Conservation (phyloP, 192 early-diverging fungal species). For the Kickxella alabastrina region DNA sequence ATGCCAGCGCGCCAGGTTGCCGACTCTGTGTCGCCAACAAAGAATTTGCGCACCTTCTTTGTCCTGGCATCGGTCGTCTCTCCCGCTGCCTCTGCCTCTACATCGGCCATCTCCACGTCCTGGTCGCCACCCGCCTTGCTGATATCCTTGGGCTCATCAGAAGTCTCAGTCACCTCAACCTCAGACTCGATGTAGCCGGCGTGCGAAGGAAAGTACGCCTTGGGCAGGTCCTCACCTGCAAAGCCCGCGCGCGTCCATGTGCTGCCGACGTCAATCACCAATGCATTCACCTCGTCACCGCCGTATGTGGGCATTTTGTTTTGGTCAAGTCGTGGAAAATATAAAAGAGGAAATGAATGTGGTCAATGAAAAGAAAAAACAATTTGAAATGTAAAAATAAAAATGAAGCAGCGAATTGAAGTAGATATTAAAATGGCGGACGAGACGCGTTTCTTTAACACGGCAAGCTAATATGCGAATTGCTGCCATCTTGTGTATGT, state of each 20-base stretch:
- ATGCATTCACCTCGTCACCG: slow-evolving; percentile 86
- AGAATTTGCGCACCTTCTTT: slow-evolving; percentile 53
- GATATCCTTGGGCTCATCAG: slow-evolving; percentile 23
- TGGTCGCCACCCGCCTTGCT: slow-evolving; percentile 2
- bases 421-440: too few relatives aligned
- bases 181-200: slow-evolving; percentile 62
- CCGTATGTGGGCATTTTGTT: slow-evolving; percentile 52
- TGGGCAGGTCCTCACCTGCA: slow-evolving; percentile 95
- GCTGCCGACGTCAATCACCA: slow-evolving; percentile 91
- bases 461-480: too few relatives aligned
- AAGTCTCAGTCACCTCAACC: slow-evolving; percentile 13
- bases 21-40: slow-evolving; percentile 67
- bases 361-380: too few relatives aligned
- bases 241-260: slow-evolving; percentile 87
- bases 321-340: too few relatives aligned
- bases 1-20: slow-evolving; percentile 69
- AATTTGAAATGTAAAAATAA: too few relatives aligned
- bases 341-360: too few relatives aligned
- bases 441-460: too few relatives aligned
- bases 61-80: neutral
- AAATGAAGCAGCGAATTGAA: too few relatives aligned
- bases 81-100: slow-evolving; percentile 1
- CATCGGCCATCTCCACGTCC: slow-evolving; percentile 29
- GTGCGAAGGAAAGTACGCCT: slow-evolving; percentile 77
- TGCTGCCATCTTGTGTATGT: too few relatives aligned